phyloP scores from a whole-genome alignment of 2,329 filamentous ascomycete genomes.

The Penicillium freii region DNA sequence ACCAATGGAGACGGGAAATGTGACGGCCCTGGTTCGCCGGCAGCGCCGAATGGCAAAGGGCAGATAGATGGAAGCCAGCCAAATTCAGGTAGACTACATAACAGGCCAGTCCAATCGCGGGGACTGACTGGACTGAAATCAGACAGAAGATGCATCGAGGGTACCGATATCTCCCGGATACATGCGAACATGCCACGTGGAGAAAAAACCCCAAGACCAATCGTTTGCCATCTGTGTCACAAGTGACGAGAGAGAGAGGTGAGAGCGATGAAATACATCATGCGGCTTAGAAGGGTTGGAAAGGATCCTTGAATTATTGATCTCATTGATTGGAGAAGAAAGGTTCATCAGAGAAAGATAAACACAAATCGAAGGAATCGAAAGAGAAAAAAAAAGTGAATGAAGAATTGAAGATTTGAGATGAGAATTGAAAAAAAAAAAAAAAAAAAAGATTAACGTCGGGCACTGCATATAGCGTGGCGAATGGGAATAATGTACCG shows the following conservation, averaged over 20 bases:
- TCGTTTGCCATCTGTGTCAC: not conserved
- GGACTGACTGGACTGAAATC: not conserved
- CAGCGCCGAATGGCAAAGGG: not conserved
- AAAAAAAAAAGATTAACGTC: constrained; percentile 31
- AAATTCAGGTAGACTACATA: constrained; percentile 24
- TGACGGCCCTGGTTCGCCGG: not conserved
- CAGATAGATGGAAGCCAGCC: not conserved
- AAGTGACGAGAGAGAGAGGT: not conserved
- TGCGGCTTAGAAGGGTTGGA: not conserved
- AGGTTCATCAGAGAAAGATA: constrained; percentile 2
- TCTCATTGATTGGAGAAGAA: constrained; percentile 12
- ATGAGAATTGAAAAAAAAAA: constrained; percentile 19
- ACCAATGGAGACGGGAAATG: not conserved
- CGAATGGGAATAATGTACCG: constrained; percentile 33
- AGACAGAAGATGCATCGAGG: not conserved
- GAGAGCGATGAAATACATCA: not conserved
- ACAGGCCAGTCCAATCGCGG: constrained; percentile 4
- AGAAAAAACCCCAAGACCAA: not conserved
- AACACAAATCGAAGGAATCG: constrained; percentile 10
- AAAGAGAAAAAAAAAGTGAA: constrained; percentile 25
- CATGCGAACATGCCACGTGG: not conserved
- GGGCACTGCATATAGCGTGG: constrained; percentile 19
- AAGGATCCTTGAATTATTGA: constrained; percentile 8
- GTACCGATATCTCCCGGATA: not conserved
- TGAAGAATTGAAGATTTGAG: constrained; percentile 26